Evolutionary conservation across 768 basidiomycete genomes (phyloP), one percentile per base, ranked within the genome.

Genomic region (Leccinum arenicola): DNA sequence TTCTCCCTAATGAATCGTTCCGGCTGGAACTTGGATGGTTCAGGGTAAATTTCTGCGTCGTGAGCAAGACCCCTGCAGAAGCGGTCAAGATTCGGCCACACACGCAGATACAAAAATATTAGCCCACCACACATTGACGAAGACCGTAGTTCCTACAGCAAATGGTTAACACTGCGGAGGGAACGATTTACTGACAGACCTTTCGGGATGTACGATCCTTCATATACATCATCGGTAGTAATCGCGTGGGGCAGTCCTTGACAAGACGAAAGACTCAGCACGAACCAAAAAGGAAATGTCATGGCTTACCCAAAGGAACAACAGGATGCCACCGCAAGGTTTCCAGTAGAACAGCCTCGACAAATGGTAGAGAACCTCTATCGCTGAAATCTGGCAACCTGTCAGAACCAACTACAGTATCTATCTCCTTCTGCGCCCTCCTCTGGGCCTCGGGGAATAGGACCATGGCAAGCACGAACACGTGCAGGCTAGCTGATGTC

Each of bases 11-110:
- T 1, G 50, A 75, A 82, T 12, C 80, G 71, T 19, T 76, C 74
- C 11, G 80, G 82, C 1, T 64, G 61, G 63, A 80, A 83, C 11
- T 64, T 62, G 6, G 74, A 64, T 4, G 82, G 79, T 45, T 79
- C 63, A 2, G 70, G 60, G 55, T 78, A 83, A 5, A 72, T 66
- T 19, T 65, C 61, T 48, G 70, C 68, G 48, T 81, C 74, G 36
- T 75, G 75, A 9, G 70, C 64, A 60, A 83, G 70, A 8, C 68
- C 76, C 77, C 75, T 79, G 40, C 15, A 17, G 15, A 49, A 48
- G 23, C n/a, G 10, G 21, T 68, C 15, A 55, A 48, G 4, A 7
- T 10, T 50, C 50, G 14, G 11, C 15, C 11, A 12, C 43, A 45
- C 11, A 19, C 2, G n/a, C 23, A 50, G 6, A 19, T 19, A 35